phyloP scores from a whole-genome alignment of 306 rosid genomes.

The Neltuma alba region DNA sequence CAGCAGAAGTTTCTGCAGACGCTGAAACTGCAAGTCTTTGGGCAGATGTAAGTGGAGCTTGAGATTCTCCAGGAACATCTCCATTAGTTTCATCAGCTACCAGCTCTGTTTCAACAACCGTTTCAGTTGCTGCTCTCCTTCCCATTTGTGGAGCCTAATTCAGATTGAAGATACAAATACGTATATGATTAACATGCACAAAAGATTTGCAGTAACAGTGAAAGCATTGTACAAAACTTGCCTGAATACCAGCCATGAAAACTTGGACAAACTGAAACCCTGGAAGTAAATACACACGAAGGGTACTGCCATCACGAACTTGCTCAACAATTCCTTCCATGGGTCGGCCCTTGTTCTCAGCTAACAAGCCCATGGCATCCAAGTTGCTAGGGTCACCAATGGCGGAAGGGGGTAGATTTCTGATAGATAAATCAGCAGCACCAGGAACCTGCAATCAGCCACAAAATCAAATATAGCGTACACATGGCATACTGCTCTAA shows the following conservation, averaged over 20 bases:
- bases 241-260: constrained; percentile 97
- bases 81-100: constrained; percentile 64
- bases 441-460: constrained; percentile 77
- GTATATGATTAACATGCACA: constrained; percentile 12
- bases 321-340: constrained; percentile 96
- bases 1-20: constrained; percentile 59
- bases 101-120: constrained; percentile 58
- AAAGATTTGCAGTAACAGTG: constrained; percentile 12
- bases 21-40: constrained; percentile 89
- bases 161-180: neutral
- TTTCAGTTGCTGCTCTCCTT: constrained; percentile 74
- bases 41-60: constrained; percentile 85
- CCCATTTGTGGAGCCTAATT: constrained; percentile 91
- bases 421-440: constrained; percentile 81
- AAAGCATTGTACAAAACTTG: constrained; percentile 28
- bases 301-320: constrained; percentile 96
- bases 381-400: constrained; percentile 92
- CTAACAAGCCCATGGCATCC: constrained; percentile 82
- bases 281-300: constrained; percentile 91
- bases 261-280: constrained; percentile 99
- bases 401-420: constrained; percentile 94
- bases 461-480: constrained; percentile 23
- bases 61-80: constrained; percentile 70
- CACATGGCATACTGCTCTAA: constrained; percentile 1
- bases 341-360: constrained; percentile 78